Evolutionary conservation across 345 rosid genomes (phyloP), one percentile per base, ranked within the genome.

Genomic region (Nasturtium officinale): DNA sequence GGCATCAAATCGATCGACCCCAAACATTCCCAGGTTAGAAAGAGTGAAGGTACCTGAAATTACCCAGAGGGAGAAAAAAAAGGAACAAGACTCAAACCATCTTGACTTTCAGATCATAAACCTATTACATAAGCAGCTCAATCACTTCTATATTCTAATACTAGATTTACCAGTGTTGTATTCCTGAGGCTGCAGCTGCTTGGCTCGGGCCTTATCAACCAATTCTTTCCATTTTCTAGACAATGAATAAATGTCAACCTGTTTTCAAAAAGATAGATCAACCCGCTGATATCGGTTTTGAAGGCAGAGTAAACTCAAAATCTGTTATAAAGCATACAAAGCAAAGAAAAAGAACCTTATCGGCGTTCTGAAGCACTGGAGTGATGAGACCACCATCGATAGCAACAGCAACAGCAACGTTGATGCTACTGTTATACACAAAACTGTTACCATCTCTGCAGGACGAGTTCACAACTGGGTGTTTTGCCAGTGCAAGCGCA

Each of bases 191-290:
- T 88, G 99, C 75, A 95, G 81, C 80, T 91, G 99, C 84, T 95
- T 95, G 63, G 96, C 88, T 47, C 96, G 82, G 66, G 99, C 99
- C 82, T 88, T 95, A 58, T 87, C 96, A 61, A 95, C 97, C 74
- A 91, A 80, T 82, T 95, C 99, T 83, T 90, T 95, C 99, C 99
- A 95, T 78, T 90, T 90, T 65, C 99, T 91, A 52, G 97, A 95
- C 85, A 91, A 80, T 3, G 98, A 76, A 77, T 90, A 95, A 72
- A 95, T 89, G 75, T 95, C 98, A 79, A 84, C 90, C 98, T 94
- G 68, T 48, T 64, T 65, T 40, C 32, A 50, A 38, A 47, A 5
- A 32, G 0, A 57, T 23, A 23, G 23, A 61, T 51, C 15, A 58
- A 67, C 26, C 29, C 35, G 0, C 8, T 70, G 11, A 45, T 16